These are phyloP conservation scores for Lophiostoma macrostomum DNA, from an alignment of 495 filamentous ascomycete species.

Conservation along the genomic window DNA sequence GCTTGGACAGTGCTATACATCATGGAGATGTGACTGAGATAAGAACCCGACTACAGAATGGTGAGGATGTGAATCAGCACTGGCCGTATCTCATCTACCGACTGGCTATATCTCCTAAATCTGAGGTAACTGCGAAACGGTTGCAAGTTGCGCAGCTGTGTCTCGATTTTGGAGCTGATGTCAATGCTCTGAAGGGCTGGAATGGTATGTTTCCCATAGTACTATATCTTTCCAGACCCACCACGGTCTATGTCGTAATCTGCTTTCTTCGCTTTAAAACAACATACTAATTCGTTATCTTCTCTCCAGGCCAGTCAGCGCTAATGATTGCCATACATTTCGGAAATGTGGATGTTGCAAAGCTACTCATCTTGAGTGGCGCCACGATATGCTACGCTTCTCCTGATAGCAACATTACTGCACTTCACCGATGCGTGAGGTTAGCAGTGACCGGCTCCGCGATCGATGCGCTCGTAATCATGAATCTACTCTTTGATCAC, in stretches of 20 bases:
- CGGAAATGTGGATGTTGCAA: conserved; percentile 20
- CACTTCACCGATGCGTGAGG: conserved; percentile 24
- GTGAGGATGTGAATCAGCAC: conserved; percentile 17
- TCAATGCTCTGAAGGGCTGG: conserved; percentile 20
- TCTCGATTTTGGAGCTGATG: conserved; percentile 20
- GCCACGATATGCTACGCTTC: conserved; percentile 8
- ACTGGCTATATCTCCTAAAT: conserved; percentile 16
- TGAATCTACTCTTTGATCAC: conserved; percentile 12
- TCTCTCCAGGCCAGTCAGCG: conserved; percentile 19
- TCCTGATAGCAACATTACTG: conserved; percentile 9
- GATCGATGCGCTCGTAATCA: conserved; percentile 10
- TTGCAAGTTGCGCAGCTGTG: conserved; percentile 20
- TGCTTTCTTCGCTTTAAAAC: too few species aligned
- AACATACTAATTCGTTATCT: too few species aligned
- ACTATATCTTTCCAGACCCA: too few species aligned
- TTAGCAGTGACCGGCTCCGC: conserved; percentile 10
- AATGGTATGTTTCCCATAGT: too few species aligned
- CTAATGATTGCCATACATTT: conserved; percentile 23
- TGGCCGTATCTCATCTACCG: conserved; percentile 24
- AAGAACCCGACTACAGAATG: conserved; percentile 12
- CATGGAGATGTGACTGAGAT: conserved; percentile 11
- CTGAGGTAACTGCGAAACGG: background rate
- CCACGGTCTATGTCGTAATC: too few species aligned
- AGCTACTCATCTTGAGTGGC: conserved; percentile 14
- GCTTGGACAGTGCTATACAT: conserved; percentile 9